These are phyloP conservation scores for Calycina herbarum DNA, from an alignment of 2,329 filamentous ascomycete genomes.

Conservation along the genomic window DNA sequence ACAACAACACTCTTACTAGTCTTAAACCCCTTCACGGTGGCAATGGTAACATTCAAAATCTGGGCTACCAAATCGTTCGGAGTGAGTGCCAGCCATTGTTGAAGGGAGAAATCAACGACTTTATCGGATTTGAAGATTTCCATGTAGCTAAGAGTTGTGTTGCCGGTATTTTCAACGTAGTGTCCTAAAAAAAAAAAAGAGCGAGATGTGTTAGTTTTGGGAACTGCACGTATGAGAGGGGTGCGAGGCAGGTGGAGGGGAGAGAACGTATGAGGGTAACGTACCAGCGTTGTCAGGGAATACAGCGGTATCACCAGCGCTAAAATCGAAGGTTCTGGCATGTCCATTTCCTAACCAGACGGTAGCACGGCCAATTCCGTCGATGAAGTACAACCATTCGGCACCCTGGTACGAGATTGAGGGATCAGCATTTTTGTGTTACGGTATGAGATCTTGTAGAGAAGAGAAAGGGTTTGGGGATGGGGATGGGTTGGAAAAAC, in stretches of 20 bases:
- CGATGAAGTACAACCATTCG: constrained; percentile 62
- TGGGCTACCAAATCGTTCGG: constrained; percentile 16
- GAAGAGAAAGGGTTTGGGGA: constrained; percentile 65
- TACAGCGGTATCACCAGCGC: constrained; percentile 59
- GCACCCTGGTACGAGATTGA: constrained; percentile 68
- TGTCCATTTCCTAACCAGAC: constrained; percentile 52
- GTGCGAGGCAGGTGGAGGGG: neutral
- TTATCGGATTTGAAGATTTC: constrained; percentile 54
- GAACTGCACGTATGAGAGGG: constrained; percentile 48
- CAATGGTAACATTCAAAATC: constrained; percentile 11
- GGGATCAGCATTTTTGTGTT: constrained; percentile 74
- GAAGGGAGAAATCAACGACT: constrained; percentile 50
- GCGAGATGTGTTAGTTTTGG: constrained; percentile 44
- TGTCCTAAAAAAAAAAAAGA: constrained; percentile 38
- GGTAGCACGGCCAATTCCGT: constrained; percentile 56
- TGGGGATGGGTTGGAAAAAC: constrained; percentile 68
- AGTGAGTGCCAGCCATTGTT: constrained; percentile 56
- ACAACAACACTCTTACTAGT: constrained; percentile 56
- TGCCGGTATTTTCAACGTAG: constrained; percentile 63
- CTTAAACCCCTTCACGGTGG: constrained; percentile 7
- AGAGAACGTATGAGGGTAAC: neutral
- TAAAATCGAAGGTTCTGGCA: constrained; percentile 39
- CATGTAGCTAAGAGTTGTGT: constrained; percentile 56
- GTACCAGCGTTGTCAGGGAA: constrained; percentile 49
- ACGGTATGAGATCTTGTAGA: constrained; percentile 61